Conservation (phyloP, 202 grass and related monocot species). For the Bolboschoenoplectus hybrid region DNA sequence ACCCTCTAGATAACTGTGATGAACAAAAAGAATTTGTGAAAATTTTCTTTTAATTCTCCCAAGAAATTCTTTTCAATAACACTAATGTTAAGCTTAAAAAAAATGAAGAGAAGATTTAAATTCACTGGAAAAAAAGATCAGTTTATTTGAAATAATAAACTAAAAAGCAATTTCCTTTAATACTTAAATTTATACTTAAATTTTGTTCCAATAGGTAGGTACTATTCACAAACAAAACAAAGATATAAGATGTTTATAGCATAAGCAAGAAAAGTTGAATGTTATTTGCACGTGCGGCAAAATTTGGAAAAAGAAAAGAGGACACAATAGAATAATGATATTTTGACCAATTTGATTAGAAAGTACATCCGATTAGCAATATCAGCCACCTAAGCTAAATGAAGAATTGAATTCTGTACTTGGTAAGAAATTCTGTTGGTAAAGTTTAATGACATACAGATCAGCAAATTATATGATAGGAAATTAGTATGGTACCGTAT, state of each 20-base stretch:
- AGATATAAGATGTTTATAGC: background rate
- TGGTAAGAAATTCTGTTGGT: background rate
- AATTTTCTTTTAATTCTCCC: background rate
- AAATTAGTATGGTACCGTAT: background rate
- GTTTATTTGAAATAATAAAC: background rate
- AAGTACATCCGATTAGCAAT: background rate
- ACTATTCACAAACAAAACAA: background rate
- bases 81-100: background rate
- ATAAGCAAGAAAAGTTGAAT: background rate
- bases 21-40: background rate
- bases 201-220: constrained; percentile 3
- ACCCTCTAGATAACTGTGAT: background rate
- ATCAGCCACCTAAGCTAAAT: background rate
- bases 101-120: background rate
- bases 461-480: background rate
- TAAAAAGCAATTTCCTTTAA: background rate
- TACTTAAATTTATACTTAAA: background rate
- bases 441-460: constrained; percentile 1
- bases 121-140: background rate
- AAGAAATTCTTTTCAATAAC: background rate
- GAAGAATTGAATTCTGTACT: background rate
- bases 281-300: background rate
- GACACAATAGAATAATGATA: background rate
- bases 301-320: constrained; percentile 9
- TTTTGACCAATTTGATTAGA: background rate